Percentiles rank a stretch among this genome's conserved stretches.
Conservation (phyloP, 2,329 filamentous ascomycete genomes). For the Elsinoe fawcettii region DNA sequence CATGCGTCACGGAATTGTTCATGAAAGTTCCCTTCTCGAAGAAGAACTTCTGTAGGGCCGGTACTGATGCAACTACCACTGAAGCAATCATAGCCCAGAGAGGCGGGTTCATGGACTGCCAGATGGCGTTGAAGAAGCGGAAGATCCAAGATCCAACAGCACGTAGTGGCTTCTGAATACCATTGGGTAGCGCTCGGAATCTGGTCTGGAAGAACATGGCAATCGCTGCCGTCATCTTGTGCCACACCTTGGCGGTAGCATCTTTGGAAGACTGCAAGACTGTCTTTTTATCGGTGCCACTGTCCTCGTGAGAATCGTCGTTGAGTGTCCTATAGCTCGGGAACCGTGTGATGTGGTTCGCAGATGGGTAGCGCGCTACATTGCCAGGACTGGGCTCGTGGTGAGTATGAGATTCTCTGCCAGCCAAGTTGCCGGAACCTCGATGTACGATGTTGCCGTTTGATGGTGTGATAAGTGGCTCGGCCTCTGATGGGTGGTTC, state of each 20-base stretch:
- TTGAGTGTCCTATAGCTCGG: slow-evolving; percentile 28
- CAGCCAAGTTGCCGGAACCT: slow-evolving; percentile 34
- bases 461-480: slow-evolving; percentile 36
- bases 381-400: slow-evolving; percentile 23
- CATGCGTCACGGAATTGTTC: slow-evolving; percentile 84
- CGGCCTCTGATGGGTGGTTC: slow-evolving; percentile 25
- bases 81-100: slow-evolving; percentile 94
- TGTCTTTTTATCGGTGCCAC: slow-evolving; percentile 23
- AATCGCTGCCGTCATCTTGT: slow-evolving; percentile 21
- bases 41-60: slow-evolving; percentile 72
- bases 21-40: slow-evolving; percentile 85
- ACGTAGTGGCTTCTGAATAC: slow-evolving; percentile 45
- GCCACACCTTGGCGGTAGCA: neutral
- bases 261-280: slow-evolving; percentile 18
- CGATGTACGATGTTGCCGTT: slow-evolving; percentile 41
- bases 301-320: slow-evolving; percentile 15
- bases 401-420: slow-evolving; percentile 30
- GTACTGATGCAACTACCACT: slow-evolving; percentile 84
- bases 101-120: slow-evolving; percentile 97
- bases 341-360: slow-evolving; percentile 45
- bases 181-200: slow-evolving; percentile 46
- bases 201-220: slow-evolving; percentile 29
- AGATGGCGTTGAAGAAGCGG: slow-evolving; percentile 59
- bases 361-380: neutral
- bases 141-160: slow-evolving; percentile 34